Evolutionary conservation across 2,329 filamentous ascomycete species (phyloP).

Genomic region (Aureobasidium uvarum): DNA sequence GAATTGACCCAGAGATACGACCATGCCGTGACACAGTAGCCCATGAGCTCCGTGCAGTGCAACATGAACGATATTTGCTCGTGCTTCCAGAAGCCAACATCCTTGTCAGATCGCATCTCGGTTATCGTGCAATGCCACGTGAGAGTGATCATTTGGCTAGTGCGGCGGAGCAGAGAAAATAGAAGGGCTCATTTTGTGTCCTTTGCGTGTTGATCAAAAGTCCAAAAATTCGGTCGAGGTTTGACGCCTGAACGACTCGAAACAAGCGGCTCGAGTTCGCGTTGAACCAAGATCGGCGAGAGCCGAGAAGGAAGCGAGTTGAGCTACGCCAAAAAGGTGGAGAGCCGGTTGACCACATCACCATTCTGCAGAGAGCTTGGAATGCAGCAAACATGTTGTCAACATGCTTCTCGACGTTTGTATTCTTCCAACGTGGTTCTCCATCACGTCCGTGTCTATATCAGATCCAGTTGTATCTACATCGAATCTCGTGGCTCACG

Average conservation of each 20-base stretch:
- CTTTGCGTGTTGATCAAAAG: not conserved
- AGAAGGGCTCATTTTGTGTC: not conserved
- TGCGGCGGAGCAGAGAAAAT: not conserved
- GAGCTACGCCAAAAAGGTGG: conserved; percentile 11
- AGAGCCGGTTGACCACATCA: conserved; percentile 19
- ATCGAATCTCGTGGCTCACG: too few species aligned
- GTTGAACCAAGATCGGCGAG: not conserved
- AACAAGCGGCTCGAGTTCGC: conserved; percentile 11
- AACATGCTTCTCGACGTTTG: not conserved
- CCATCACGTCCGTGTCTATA: too few species aligned
- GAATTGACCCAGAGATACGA: not conserved
- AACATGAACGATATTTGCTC: not conserved
- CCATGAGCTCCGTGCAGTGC: not conserved
- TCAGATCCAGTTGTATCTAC: too few species aligned
- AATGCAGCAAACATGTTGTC: conserved; percentile 3
- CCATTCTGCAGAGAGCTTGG: conserved; percentile 1
- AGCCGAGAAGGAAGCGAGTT: conserved; percentile 11
- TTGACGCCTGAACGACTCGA: conserved; percentile 6
- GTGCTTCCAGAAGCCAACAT: conserved; percentile 4
- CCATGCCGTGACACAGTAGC: conserved; percentile 5
- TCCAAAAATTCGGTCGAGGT: not conserved
- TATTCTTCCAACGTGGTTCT: too few species aligned
- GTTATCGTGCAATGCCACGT: conserved; percentile 4
- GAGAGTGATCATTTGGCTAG: not conserved
- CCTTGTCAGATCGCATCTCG: conserved; percentile 17